These are phyloP conservation scores for Diplodia sapinea DNA, from an alignment of 2,329 filamentous ascomycete species.

Conservation along the genomic window DNA sequence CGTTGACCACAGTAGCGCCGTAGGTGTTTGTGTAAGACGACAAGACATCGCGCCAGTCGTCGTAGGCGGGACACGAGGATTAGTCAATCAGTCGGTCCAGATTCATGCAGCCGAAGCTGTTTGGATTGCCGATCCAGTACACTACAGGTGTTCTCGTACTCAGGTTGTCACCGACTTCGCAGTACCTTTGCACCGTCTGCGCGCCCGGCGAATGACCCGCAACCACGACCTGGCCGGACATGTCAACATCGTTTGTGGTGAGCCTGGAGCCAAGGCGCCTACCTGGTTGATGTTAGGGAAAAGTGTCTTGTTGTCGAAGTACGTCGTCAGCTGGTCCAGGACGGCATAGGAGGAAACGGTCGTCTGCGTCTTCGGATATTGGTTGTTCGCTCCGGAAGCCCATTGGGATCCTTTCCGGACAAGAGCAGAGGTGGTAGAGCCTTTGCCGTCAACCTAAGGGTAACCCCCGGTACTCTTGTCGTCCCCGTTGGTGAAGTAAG, in stretches of 20 bases:
- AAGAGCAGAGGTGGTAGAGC: slow-evolving; percentile 7
- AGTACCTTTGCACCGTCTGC: slow-evolving; percentile 30
- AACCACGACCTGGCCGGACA: slow-evolving; percentile 17
- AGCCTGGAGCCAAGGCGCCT: neutral
- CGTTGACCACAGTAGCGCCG: slow-evolving; percentile 37
- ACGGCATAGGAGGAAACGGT: slow-evolving; percentile 28
- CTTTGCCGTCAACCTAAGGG: neutral
- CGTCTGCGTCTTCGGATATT: slow-evolving; percentile 27
- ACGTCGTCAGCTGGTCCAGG: slow-evolving; percentile 31
- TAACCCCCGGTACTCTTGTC: slow-evolving; percentile 28
- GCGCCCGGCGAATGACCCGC: slow-evolving; percentile 32
- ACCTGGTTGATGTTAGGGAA: slow-evolving; percentile 31
- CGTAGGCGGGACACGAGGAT: slow-evolving; percentile 41
- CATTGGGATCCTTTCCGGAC: slow-evolving; percentile 32
- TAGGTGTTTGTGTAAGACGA: slow-evolving; percentile 40
- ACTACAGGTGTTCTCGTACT: slow-evolving; percentile 12
- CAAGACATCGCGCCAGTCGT: slow-evolving; percentile 46
- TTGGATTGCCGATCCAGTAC: slow-evolving; percentile 32
- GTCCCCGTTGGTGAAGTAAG: slow-evolving; percentile 33
- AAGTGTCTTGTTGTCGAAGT: slow-evolving; percentile 28
- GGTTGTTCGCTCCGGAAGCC: slow-evolving; percentile 28
- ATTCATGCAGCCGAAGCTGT: slow-evolving; percentile 45
- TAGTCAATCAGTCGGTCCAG: slow-evolving; percentile 41
- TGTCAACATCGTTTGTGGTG: neutral
- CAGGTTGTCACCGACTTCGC: slow-evolving; percentile 25